phyloP scores from a whole-genome alignment of 2,329 filamentous ascomycete species.

The Leptographium procerum region DNA sequence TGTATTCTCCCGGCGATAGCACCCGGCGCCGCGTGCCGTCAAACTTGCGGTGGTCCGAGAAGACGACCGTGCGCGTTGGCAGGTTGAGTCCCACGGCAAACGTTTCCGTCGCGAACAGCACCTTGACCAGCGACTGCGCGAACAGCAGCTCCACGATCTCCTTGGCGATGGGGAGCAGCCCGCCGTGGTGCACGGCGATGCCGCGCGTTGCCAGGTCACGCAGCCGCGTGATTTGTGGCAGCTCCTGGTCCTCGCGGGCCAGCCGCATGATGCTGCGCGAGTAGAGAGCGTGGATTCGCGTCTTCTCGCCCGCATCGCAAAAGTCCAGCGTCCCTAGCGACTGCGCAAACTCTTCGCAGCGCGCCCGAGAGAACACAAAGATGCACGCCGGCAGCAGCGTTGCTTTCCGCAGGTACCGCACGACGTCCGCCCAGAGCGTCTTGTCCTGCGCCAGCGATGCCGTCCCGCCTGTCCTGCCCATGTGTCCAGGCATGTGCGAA shows the following conservation, averaged over 20 bases:
- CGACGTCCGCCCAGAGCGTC: conserved; percentile 91
- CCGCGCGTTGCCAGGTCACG: conserved; percentile 77
- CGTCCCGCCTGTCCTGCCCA: conserved; percentile 77
- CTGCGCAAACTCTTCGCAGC: conserved; percentile 94
- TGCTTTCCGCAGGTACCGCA: conserved; percentile 80
- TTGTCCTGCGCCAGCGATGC: conserved; percentile 89
- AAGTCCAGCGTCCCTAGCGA: conserved; percentile 93
- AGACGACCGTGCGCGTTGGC: conserved; percentile 91
- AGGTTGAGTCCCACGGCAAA: conserved; percentile 98
- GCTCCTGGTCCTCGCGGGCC: conserved; percentile 74
- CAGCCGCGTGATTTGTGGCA: conserved; percentile 87
- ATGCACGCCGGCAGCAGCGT: conserved; percentile 86
- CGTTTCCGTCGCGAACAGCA: conserved; percentile 94
- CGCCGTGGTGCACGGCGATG: conserved; percentile 93
- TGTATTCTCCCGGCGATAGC: conserved; percentile 88
- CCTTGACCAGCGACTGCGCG: conserved; percentile 87
- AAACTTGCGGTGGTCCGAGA: conserved; percentile 93
- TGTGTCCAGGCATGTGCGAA: conserved; percentile 63
- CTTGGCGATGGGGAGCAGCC: conserved; percentile 89
- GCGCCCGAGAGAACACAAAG: conserved; percentile 97
- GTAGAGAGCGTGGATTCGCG: conserved; percentile 92
- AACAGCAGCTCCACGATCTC: conserved; percentile 96
- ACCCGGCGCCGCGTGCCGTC: conserved; percentile 89
- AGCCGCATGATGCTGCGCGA: conserved; percentile 87
- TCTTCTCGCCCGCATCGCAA: conserved; percentile 87